These are phyloP conservation scores for Irpex lacteus DNA, from an alignment of 1,284 basidiomycete genomes.

Conservation along the genomic window DNA sequence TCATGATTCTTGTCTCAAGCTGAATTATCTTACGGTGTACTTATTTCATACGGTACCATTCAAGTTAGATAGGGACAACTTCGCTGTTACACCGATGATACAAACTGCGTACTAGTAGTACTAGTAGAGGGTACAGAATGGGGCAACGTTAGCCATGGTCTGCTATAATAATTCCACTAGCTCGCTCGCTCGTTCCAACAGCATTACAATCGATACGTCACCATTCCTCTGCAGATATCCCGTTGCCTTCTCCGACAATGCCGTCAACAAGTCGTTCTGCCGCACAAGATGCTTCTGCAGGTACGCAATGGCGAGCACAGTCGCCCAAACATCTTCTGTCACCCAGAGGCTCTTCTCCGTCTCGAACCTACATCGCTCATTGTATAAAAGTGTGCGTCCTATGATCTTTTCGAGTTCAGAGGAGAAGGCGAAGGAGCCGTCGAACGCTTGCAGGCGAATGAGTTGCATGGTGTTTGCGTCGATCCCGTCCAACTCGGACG, in stretches of 20 bases:
- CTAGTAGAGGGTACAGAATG: no score
- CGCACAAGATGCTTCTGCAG: conserved; percentile 4
- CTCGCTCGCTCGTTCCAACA: background rate
- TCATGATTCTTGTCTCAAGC: no score
- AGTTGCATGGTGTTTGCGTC: background rate
- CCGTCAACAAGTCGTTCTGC: conserved; percentile 6
- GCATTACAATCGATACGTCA: background rate
- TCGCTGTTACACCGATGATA: no score
- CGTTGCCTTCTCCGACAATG: conserved; percentile 7
- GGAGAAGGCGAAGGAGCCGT: conserved; percentile 7
- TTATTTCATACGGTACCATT: no score
- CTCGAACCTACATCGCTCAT: background rate
- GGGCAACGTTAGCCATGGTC: no score
- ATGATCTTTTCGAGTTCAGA: conserved; percentile 1
- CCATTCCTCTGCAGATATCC: background rate
- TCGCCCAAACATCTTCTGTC: conserved; percentile 6
- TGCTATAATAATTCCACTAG: background rate
- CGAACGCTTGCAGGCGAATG: conserved; percentile 7
- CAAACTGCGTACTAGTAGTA: no score
- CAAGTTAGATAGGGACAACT: no score
- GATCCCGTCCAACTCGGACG: background rate
- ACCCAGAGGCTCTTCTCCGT: background rate
- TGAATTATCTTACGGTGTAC: no score
- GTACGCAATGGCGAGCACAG: conserved; percentile 11
- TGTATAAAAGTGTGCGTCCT: background rate